These are phyloP conservation scores for Leptoxyphium fumago DNA, from an alignment of 2,329 filamentous ascomycete genomes.

Conservation along the genomic window DNA sequence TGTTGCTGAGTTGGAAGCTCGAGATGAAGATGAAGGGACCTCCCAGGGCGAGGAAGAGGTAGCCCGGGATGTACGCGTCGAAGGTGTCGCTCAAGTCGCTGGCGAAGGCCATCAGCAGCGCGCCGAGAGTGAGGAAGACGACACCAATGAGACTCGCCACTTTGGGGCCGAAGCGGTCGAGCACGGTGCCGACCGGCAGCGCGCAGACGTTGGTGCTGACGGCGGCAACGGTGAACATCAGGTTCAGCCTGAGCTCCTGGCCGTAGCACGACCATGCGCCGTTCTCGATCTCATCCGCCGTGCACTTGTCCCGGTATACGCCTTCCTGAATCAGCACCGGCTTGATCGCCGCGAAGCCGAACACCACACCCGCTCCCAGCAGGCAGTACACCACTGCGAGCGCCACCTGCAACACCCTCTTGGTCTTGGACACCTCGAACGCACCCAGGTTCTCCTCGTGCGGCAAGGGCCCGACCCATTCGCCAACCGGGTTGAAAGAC, in stretches of 20 bases:
- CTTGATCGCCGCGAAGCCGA: constrained; percentile 75
- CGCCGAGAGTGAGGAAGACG: constrained; percentile 52
- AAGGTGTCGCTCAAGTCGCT: constrained; percentile 40
- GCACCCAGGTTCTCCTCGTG: constrained; percentile 30
- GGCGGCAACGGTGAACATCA: constrained; percentile 86
- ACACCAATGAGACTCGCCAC: constrained; percentile 60
- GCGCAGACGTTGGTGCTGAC: constrained; percentile 80
- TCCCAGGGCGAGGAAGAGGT: constrained; percentile 34
- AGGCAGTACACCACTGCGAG: constrained; percentile 59
- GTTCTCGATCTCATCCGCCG: constrained; percentile 33
- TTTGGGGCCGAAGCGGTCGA: constrained; percentile 69
- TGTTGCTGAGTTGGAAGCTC: constrained; percentile 36
- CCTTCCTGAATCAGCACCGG: constrained; percentile 61
- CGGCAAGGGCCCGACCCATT: constrained; percentile 26
- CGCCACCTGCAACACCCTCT: constrained; percentile 47
- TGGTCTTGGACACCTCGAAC: constrained; percentile 40
- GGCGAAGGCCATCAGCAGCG: constrained; percentile 57
- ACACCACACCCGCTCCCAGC: constrained; percentile 64
- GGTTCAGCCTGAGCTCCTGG: constrained; percentile 53
- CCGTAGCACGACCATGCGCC: constrained; percentile 40
- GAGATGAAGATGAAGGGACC: constrained; percentile 38
- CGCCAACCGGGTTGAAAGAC: constrained; percentile 34
- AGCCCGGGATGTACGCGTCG: constrained; percentile 47
- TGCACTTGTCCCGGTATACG: constrained; percentile 54
- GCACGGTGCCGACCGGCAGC: constrained; percentile 68